Base-by-base conservation (phyloP, 129 eudicot genomes). In the Lactuca sativa region DNA sequence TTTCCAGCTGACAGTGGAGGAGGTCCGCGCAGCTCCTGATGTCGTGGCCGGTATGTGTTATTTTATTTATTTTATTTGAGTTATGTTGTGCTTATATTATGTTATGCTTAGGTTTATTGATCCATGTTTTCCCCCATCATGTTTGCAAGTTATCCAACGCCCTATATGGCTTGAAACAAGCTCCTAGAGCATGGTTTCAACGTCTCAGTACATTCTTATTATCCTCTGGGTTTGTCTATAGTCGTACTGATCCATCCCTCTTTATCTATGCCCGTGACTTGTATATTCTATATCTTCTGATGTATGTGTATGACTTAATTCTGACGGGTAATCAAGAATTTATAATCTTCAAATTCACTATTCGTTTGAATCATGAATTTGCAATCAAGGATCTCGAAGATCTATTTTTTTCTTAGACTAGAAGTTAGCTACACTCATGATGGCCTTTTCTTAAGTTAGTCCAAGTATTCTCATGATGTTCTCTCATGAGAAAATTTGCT, bases 101-200 rank as follows among this genome's bases (percentile, higher is more conserved):
- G n/a, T n/a, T n/a, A n/a, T n/a, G n/a, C n/a, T n/a, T n/a, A n/a
- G n/a, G 21, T 21, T 21, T 21, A 21, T 21, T 21, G 21, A 21
- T 21, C 21, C 1, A 21, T 0, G 21, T 21, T 21, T 21, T 21
- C 21, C 1, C 1, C 21, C 21, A 21, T 21, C 21, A 21, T 21
- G 48, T 60, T 34, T 60, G 66, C 44, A 60, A 33, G 7, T 47
- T 64, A 16, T n/a, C 16, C 15, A 64, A 64, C 12, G 67, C 67
- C 13, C n/a, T 36, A 13, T 62, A 62, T 7, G 51, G 51, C 31
- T 25, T 62, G 3, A 62, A 62, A 36, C 67, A 62, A 21, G 67
- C 67, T 2, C 67, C 67, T 3, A 14, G 31, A 5, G 62, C 62
- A 8, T 57, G 62, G 62, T 57, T 57, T 57, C 59, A 55, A 8